Evolutionary conservation across 1,284 basidiomycete genomes (phyloP).

Genomic region (Neotropicomus parvogracilis): DNA sequence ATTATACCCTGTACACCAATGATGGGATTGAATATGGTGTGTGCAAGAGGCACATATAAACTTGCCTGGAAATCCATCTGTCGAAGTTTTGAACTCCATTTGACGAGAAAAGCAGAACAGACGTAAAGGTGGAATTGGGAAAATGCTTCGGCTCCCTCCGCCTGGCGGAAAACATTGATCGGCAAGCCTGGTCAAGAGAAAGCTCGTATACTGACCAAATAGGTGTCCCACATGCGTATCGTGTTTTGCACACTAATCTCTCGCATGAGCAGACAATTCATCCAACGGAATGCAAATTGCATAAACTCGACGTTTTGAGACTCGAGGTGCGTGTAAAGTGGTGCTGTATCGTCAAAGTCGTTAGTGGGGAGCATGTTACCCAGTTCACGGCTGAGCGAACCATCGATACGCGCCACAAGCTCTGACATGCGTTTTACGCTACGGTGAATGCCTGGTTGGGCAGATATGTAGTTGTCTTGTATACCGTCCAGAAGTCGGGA

Average conservation of each 20-base stretch:
- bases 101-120: constrained; percentile 90
- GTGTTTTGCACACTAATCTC: constrained; percentile 94
- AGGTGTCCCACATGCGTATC: constrained; percentile 98
- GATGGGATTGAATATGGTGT: constrained; percentile 7
- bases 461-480: constrained; percentile 95
- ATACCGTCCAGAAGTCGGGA: constrained; percentile 92
- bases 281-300: constrained; percentile 98
- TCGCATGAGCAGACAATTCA: constrained; percentile 96
- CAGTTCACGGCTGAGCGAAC: constrained; percentile 37
- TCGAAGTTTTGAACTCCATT: constrained; percentile 86
- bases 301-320: constrained; percentile 94
- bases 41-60: background rate
- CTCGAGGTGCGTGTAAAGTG: constrained; percentile 78
- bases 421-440: constrained; percentile 91
- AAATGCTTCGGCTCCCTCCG: constrained; percentile 92
- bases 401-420: constrained; percentile 87
- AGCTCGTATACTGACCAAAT: constrained; percentile 62
- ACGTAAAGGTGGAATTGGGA: constrained; percentile 97
- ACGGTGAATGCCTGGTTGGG: constrained; percentile 91
- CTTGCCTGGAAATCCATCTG: constrained; percentile 94
- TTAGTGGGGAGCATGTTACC: background rate
- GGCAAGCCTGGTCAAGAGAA: background rate
- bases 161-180: constrained; percentile 44
- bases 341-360: constrained; percentile 46
- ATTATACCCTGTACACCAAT: constrained; percentile 77